These are phyloP conservation scores for Baudoinia panamericana DNA, from an alignment of 495 filamentous ascomycete species.

Conservation along the genomic window DNA sequence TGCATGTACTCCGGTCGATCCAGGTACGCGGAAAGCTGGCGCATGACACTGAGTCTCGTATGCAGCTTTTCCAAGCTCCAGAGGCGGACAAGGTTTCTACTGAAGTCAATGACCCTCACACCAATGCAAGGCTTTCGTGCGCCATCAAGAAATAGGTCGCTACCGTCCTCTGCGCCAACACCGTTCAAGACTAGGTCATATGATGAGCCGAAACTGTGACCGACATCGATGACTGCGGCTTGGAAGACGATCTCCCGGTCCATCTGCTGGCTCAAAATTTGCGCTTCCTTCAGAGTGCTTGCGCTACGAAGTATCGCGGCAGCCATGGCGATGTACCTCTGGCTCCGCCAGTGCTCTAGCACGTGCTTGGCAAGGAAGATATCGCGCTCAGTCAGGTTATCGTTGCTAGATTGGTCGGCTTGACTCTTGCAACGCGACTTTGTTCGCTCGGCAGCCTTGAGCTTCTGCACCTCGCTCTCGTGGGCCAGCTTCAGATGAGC, in stretches of 20 bases:
- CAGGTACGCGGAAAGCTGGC: constrained; percentile 91
- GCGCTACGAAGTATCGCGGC: constrained; percentile 82
- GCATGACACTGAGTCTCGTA: constrained; percentile 75
- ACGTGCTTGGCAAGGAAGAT: constrained; percentile 51
- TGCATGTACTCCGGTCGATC: constrained; percentile 87
- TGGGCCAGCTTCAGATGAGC: constrained; percentile 46
- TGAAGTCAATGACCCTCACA: constrained; percentile 84
- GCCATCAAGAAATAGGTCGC: constrained; percentile 52
- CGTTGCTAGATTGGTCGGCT: background rate
- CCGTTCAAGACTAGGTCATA: constrained; percentile 94
- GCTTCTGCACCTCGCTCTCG: constrained; percentile 52
- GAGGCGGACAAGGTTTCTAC: constrained; percentile 70
- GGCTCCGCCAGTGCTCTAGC: constrained; percentile 63
- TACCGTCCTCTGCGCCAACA: constrained; percentile 77
- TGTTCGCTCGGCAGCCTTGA: constrained; percentile 30
- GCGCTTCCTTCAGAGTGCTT: constrained; percentile 79
- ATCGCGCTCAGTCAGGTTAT: constrained; percentile 50
- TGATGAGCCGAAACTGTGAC: constrained; percentile 77
- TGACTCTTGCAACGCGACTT: constrained; percentile 24
- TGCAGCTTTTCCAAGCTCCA: constrained; percentile 94
- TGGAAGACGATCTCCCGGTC: constrained; percentile 91
- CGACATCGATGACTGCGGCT: constrained; percentile 79
- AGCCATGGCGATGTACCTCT: constrained; percentile 88
- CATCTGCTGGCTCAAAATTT: constrained; percentile 95
- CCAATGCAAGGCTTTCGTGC: constrained; percentile 81